Base-by-base conservation (phyloP, 805 yeast genomes). In the Candida namnaoensis region DNA sequence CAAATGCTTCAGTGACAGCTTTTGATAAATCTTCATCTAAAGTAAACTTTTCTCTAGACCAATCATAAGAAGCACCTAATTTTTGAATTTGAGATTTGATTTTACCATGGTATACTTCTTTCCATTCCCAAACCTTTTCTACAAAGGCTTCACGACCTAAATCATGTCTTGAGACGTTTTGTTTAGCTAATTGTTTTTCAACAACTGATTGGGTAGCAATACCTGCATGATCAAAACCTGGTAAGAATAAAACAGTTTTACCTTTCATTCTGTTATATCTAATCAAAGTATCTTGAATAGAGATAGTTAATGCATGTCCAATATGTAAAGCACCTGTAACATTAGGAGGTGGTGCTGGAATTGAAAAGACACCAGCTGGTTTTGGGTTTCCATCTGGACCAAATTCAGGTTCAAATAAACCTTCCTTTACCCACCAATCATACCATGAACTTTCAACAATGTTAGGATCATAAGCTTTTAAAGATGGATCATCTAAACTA, bases 271-370 rank as follows among this genome's bases (percentile, higher is more conserved):
- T 83, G 74, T 93, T 80, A 72, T 78, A 93, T 66, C 99, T 80
- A 50, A 90, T 80, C 59, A 93, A 76, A 25, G 97, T 65, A 64
- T 93, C 99, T 71, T 93, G 99, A 58, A 93, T 84, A 32, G 98
- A 72, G 47, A 90, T 86, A 14, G 99, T 93, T 61, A 93, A 75
- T 27, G 98, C 99, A 65, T 93, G 99, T 53, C 99, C 99, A 64
- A 93, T 93, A 65, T 93, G 99, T 52, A 93, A 74, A 38, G 98
- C 97, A 68, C 99, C 99, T 38, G 99, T 93, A 49, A 93, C 95
- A 63, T 93, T 93, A 60, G 99, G 99, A 47, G 99, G 99, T 34
- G 99, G 99, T n/a, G 96, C 93, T 34, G 98, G 97, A 55, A 93
- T 87, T 47, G 83, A 74, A 66, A 91, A 93, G 15, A 72, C 59